Conservation (phyloP, 371 early-diverging fungal species). For the Apophysomyces sp. region DNA sequence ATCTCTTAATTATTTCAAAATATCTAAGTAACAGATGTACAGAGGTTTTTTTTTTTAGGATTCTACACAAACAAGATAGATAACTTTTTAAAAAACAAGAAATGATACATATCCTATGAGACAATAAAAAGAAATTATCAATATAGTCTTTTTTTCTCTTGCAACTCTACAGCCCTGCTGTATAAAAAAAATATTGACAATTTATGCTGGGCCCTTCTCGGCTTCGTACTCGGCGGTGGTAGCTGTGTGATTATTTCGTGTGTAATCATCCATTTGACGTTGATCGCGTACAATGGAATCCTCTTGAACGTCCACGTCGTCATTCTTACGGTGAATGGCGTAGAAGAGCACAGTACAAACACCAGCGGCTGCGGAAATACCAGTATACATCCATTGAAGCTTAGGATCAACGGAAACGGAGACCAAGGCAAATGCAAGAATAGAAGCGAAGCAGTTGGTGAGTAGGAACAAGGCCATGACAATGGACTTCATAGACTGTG, state of each 20-base stretch:
- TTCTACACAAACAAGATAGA: neutral
- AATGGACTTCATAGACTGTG: constrained; percentile 72
- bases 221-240: constrained; percentile 10
- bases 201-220: constrained; percentile 5
- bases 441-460: constrained; percentile 65
- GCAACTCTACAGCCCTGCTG: constrained; percentile 1
- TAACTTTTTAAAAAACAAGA: neutral
- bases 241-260: neutral
- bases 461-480: constrained; percentile 73
- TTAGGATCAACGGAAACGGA: constrained; percentile 67
- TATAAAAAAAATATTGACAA: neutral
- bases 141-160: neutral
- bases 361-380: constrained; percentile 28
- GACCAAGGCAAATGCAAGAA: constrained; percentile 68
- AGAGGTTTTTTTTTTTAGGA: neutral
- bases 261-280: constrained; percentile 7
- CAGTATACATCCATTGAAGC: constrained; percentile 65
- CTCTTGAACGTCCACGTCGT: constrained; percentile 20
- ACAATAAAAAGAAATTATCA: neutral
- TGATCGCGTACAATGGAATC: constrained; percentile 22
- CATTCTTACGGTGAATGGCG: constrained; percentile 17
- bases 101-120: neutral
- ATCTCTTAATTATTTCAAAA: neutral
- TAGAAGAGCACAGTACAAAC: constrained; percentile 19
- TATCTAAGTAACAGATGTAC: neutral